A percentile compares a stretch with the other conserved stretches of the same genome.
These are phyloP conservation scores for Aureobasidium melanogenum DNA, from an alignment of 2,329 filamentous ascomycete genomes.

Conservation along the genomic window DNA sequence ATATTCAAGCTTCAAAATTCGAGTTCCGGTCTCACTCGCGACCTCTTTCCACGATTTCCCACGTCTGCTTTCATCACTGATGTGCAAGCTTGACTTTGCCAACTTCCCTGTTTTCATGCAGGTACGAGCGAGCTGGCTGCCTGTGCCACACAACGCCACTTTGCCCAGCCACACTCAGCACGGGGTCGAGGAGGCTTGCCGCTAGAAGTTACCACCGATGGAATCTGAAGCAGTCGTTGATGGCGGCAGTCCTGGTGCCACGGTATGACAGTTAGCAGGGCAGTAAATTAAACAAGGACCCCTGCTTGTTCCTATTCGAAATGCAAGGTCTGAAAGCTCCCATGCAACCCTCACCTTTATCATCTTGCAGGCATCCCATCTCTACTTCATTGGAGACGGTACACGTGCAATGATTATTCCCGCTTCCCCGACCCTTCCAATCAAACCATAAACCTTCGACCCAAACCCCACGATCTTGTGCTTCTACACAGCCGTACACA, in stretches of 20 bases:
- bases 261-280: conserved; percentile 5
- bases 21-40: not conserved
- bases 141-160: not conserved
- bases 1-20: not conserved
- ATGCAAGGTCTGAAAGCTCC: not conserved
- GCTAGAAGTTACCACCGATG: not conserved
- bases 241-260: not conserved
- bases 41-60: not conserved
- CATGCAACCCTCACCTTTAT: not conserved
- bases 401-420: not conserved
- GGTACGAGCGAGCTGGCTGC: not conserved
- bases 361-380: not conserved
- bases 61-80: not conserved
- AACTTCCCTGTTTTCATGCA: conserved; percentile 5
- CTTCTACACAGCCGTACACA: not conserved
- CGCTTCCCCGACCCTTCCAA: not conserved
- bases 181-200: not conserved
- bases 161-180: not conserved
- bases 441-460: not conserved
- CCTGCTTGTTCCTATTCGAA: not conserved
- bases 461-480: not conserved
- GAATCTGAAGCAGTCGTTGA: not conserved
- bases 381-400: not conserved
- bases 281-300: conserved; percentile 3
- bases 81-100: not conserved